These are phyloP conservation scores for Volutella citrinella DNA, from an alignment of 2,329 filamentous ascomycete species.

Conservation along the genomic window DNA sequence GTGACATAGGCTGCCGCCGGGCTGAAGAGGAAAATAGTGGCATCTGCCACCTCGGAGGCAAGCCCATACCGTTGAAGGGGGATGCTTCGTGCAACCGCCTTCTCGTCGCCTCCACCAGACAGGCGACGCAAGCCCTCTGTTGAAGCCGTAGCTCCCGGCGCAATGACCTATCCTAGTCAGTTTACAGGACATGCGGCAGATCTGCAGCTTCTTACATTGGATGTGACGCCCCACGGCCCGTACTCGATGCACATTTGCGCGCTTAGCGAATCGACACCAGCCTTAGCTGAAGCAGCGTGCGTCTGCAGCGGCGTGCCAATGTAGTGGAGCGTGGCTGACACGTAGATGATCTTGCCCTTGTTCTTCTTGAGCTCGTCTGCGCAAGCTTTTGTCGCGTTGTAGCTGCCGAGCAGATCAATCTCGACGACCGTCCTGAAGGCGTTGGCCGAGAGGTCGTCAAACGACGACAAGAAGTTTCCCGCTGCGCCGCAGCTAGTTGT, in stretches of 20 bases:
- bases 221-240: conserved; percentile 5
- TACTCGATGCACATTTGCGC: neutral
- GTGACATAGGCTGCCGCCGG: too few relatives aligned
- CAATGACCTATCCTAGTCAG: too few relatives aligned
- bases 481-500: conserved; percentile 8
- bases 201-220: conserved; percentile 5
- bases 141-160: too few relatives aligned
- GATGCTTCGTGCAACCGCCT: too few relatives aligned
- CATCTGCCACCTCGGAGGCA: too few relatives aligned
- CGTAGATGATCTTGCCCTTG: conserved; percentile 5
- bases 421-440: conserved; percentile 9
- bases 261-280: conserved; percentile 6
- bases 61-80: too few relatives aligned
- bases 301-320: too few relatives aligned
- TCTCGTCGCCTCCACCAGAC: too few relatives aligned
- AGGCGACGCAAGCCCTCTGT: too few relatives aligned
- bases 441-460: conserved; percentile 2
- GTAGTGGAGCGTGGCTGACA: conserved; percentile 8
- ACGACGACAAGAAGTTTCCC: conserved; percentile 5
- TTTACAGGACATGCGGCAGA: too few relatives aligned
- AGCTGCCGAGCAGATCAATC: conserved; percentile 7
- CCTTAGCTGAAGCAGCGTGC: too few relatives aligned
- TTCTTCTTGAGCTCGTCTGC: conserved; percentile 1
- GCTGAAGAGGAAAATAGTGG: too few relatives aligned
- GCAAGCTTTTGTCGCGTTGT: conserved; percentile 3